These are phyloP conservation scores for Tephrocybe rancida DNA, from an alignment of 768 basidiomycete species.

Conservation along the genomic window DNA sequence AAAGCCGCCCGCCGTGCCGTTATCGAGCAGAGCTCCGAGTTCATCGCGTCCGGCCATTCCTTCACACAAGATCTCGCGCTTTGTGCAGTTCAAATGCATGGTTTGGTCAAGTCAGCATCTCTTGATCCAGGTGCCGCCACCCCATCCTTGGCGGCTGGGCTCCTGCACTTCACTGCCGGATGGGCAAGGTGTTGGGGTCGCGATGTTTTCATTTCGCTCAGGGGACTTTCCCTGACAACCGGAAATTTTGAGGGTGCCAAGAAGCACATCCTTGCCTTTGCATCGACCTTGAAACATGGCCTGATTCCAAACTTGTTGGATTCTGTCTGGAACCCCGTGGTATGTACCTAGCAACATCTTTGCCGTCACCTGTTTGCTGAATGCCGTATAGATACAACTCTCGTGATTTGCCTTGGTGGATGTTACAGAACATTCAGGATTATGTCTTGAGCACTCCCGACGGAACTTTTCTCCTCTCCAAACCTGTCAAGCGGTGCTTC, in stretches of 20 bases:
- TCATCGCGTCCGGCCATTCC: slow-evolving; percentile 79
- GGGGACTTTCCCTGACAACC: slow-evolving; percentile 92
- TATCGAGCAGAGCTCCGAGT: slow-evolving; percentile 87
- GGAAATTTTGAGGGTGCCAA: slow-evolving; percentile 86
- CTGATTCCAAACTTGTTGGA: slow-evolving; percentile 96
- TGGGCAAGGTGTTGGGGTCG: slow-evolving; percentile 99
- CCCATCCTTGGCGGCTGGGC: slow-evolving; percentile 89
- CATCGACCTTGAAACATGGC: slow-evolving; percentile 92
- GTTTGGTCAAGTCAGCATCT: slow-evolving; percentile 87
- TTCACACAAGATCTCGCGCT: slow-evolving; percentile 92
- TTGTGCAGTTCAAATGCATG: slow-evolving; percentile 88
- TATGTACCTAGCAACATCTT: slow-evolving; percentile 35
- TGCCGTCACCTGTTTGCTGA: neutral
- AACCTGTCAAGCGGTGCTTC: slow-evolving; percentile 90
- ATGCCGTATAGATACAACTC: slow-evolving; percentile 76
- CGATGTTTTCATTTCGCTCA: slow-evolving; percentile 90
- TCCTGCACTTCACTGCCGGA: slow-evolving; percentile 89
- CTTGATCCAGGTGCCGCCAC: slow-evolving; percentile 70
- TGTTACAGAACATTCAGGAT: slow-evolving; percentile 98
- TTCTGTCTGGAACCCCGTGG: slow-evolving; percentile 82
- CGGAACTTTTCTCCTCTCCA: slow-evolving; percentile 77
- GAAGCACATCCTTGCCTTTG: slow-evolving; percentile 91
- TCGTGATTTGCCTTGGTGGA: slow-evolving; percentile 99
- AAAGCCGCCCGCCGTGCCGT: slow-evolving; percentile 84
- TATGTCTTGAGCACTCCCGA: slow-evolving; percentile 85